Evolutionary conservation across 83 land plant genomes (phyloP).

Genomic region (Diphasiastrum complanatum): DNA sequence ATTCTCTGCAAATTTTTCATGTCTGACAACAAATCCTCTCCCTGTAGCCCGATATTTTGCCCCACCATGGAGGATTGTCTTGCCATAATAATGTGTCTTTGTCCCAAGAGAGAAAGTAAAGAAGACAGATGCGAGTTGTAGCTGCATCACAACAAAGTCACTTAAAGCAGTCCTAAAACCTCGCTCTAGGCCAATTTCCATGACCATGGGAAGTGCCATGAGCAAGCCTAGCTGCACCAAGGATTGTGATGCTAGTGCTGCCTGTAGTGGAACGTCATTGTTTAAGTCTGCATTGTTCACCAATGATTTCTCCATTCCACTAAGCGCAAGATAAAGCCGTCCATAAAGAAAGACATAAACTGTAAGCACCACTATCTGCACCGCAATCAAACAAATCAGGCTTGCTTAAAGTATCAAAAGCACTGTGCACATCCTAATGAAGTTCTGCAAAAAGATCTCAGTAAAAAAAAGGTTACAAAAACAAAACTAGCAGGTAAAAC

Average conservation of each 20-base stretch:
- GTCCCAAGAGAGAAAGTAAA: constrained; percentile 87
- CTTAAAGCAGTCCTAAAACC: constrained; percentile 68
- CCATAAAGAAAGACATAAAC: constrained; percentile 75
- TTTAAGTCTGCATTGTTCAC: constrained; percentile 33
- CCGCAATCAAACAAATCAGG: constrained; percentile 42
- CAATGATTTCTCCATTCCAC: constrained; percentile 57
- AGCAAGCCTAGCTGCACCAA: constrained; percentile 74
- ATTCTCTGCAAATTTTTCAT: constrained; percentile 73
- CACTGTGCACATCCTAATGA: too few species aligned
- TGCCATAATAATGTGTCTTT: constrained; percentile 68
- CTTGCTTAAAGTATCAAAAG: constrained; percentile 18
- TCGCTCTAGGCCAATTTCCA: constrained; percentile 56
- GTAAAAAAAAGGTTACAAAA: too few species aligned
- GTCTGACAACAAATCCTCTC: constrained; percentile 73
- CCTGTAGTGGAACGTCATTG: constrained; percentile 48
- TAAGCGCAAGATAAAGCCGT: constrained; percentile 55
- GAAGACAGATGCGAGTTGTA: constrained; percentile 78
- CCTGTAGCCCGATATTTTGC: constrained; percentile 74
- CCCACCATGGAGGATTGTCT: constrained; percentile 75
- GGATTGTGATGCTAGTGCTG: constrained; percentile 65
- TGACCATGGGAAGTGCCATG: constrained; percentile 66
- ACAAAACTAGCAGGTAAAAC: too few species aligned
- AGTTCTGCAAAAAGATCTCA: too few species aligned
- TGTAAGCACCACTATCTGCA: constrained; percentile 72
- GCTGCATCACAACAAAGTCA: constrained; percentile 74